Evolutionary conservation across 2,329 filamentous ascomycete species (phyloP), one percentile per base, ranked within the genome.

Genomic region (Beauveria rudraprayagi): DNA sequence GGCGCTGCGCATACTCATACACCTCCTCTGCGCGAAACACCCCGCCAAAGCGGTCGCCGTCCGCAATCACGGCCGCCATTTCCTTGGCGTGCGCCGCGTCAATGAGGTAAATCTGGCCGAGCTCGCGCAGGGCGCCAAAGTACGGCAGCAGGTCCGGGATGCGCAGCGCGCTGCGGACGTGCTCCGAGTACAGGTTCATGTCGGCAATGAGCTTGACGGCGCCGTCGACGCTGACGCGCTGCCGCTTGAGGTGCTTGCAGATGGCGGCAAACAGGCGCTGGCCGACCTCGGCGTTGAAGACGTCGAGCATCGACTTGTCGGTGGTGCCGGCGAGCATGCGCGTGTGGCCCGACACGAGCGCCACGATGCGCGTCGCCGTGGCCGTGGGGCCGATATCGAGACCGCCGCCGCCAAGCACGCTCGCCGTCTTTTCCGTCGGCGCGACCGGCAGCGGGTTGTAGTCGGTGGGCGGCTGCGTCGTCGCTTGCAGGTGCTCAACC

Each of bases 221-320:
- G 61, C 94, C 94, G 63, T 91, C 88, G 28, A 91, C 90, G 71
- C 88, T 93, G 74, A 99, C 85, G 61, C 94, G 88, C 78, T 97
- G 94, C 10, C 93, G 89, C 78, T 99, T 99, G 66, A 99, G 83
- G 75, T 99, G 94, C 76, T 99, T 99, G 81, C 93, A 97, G 56
- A 99, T 80, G 19, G 91, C 89, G 22, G 89, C 87, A 76, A 97
- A 99, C 57, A 99, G 83, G 28, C 94, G 89, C 65, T 97, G 83
- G 0, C 94, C 94, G 28, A 99, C 93, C 77, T 99, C 94, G 75
- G 94, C 91, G 73, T 96, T 97, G 80, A 99, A 99, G 16, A 99
- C 94, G 70, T 99, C 94, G 28, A 99, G 86, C 82, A 96, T 96
- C 64, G 91, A 93, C 79, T 99, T 99, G 72, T 99, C 94, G 1